Base-by-base conservation (phyloP, 2,329 filamentous ascomycete species). In the Paracorniculantispora psalliotae region DNA sequence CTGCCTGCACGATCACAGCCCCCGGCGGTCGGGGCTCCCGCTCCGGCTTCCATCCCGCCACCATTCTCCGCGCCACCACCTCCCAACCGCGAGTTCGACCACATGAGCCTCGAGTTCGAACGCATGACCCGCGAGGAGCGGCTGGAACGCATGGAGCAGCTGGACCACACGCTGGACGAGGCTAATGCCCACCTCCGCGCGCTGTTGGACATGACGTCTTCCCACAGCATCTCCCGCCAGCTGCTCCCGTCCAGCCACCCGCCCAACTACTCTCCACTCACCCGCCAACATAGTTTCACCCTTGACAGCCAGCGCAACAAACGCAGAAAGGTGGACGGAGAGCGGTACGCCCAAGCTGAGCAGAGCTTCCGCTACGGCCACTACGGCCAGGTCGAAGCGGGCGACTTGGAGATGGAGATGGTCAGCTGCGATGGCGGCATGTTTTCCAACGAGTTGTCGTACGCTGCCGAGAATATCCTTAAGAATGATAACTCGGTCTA, bases 351-450 rank as follows among this genome's bases (percentile, higher is more conserved):
- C 26, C 73, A 78, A 7, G 70, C 71, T 41, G 81, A 79, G 64
- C 76, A 74, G 61, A 83, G 80, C 2, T 90, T 92, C 69, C 87
- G 83, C 62, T 97, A 97, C 71, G 93, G 92, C 23, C 87, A 86
- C 67, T 91, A 88, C 71, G 93, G 92, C 19, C 92, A 96, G 73
- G 89, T 96, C 17, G 89, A 94, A 61, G 84, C 91, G 0, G 92
- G 92, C 3, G 81, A 84, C 63, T 76, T 97, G 67, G 87, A 82
- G 62, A 91, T 97, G 90, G 90, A 96, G 69, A 86, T 97, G 62
- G 82, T 90, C 51, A 94, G 88, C 77, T 97, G 92, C 69, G 92
- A 97, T 71, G 92, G 91, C 43, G 92, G 92, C 46, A 79, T 85
- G 60, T 86, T 81, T 67, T 79, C 82, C 53, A 86, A 88, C 62